Evolutionary conservation across 192 early-diverging fungal species (phyloP).

Genomic region (Geranomyces michiganensis): DNA sequence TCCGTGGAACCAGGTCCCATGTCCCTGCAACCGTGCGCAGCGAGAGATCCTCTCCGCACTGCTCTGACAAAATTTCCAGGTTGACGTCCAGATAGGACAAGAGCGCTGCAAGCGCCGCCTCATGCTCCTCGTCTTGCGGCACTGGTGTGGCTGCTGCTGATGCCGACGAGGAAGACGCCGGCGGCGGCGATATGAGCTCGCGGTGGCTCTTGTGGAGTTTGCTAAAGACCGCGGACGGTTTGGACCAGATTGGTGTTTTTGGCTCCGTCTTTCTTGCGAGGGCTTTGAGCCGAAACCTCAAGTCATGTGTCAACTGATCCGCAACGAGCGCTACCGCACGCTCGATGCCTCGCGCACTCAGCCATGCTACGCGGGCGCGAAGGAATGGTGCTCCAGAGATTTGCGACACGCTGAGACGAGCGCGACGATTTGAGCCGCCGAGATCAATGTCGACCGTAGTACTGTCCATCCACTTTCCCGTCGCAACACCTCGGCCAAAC

Average conservation of each 20-base stretch:
- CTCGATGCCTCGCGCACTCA: background rate
- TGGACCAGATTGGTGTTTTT: background rate
- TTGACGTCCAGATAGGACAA: slow-evolving; percentile 40
- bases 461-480: background rate
- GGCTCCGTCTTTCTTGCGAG: slow-evolving; percentile 17
- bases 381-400: no score
- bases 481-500: slow-evolving; percentile 11
- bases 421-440: background rate
- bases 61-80: slow-evolving; percentile 37
- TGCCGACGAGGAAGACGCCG: background rate
- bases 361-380: no score
- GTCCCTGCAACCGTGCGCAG: slow-evolving; percentile 27
- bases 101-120: slow-evolving; percentile 31
- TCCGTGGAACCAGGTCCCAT: slow-evolving; percentile 33
- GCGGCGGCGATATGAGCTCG: background rate
- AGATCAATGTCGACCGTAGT: background rate
- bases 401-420: no score
- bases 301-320: slow-evolving; percentile 37
- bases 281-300: slow-evolving; percentile 33
- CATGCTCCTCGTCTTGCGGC: slow-evolving; percentile 10
- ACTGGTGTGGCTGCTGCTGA: background rate
- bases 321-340: slow-evolving; percentile 18
- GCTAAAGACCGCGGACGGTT: slow-evolving; percentile 24
- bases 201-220: slow-evolving; percentile 21
- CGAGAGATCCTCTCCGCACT: slow-evolving; percentile 26